These are phyloP conservation scores for Agapanthus africanus DNA, from an alignment of 106 monocot species.

Conservation along the genomic window DNA sequence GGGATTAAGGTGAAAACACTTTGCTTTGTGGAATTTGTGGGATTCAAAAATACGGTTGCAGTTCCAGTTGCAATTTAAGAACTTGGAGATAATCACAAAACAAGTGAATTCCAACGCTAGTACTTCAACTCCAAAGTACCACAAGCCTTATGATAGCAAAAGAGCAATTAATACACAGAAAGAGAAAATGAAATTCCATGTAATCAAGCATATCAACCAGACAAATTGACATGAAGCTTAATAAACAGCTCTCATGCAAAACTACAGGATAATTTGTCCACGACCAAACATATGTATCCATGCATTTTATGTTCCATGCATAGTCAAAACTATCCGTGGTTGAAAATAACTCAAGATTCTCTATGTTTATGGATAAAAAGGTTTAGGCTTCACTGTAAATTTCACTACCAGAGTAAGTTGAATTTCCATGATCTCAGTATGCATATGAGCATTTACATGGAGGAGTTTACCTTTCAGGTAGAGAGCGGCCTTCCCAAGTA, in stretches of 20 bases:
- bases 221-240: too few relatives aligned
- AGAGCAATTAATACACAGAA: too few relatives aligned
- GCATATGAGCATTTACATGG: background rate
- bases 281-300: background rate
- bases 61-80: background rate
- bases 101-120: too few relatives aligned
- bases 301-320: background rate
- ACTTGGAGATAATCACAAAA: too few relatives aligned
- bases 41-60: background rate
- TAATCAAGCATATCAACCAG: background rate
- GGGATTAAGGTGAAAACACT: background rate
- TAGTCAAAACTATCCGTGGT: background rate
- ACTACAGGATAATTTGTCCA: background rate
- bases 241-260: too few relatives aligned
- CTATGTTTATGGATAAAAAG: background rate
- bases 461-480: slow-evolving; percentile 75
- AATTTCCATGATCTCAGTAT: background rate
- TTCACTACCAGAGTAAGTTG: background rate
- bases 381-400: background rate
- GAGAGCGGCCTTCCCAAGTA: slow-evolving; percentile 77
- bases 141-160: too few relatives aligned
- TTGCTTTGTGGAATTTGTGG: background rate
- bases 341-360: background rate
- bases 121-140: too few relatives aligned
- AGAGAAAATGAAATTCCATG: background rate